Evolutionary conservation across 768 basidiomycete genomes (phyloP).

Genomic region (Leucocoprinus sp.): DNA sequence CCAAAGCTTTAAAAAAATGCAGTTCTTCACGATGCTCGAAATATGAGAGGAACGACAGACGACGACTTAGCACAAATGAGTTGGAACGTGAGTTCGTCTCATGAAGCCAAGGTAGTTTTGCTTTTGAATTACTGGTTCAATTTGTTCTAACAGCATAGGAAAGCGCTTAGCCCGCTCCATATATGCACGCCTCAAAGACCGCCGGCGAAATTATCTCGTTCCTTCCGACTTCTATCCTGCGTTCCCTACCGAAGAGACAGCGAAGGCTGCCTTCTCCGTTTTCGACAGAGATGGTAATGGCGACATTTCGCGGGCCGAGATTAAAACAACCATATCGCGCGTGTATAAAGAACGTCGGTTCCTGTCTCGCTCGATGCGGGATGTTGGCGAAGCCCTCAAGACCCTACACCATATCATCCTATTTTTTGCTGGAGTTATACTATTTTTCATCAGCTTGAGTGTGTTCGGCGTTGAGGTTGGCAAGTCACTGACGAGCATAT

Average conservation of each 20-base stretch:
- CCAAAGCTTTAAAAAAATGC: conserved; percentile 60
- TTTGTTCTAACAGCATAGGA: not conserved
- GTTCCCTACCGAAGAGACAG: conserved; percentile 46
- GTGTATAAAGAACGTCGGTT: conserved; percentile 76
- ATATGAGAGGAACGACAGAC: conserved; percentile 42
- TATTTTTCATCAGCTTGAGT: conserved; percentile 69
- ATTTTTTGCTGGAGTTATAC: conserved; percentile 50
- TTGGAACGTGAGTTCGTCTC: conserved; percentile 47
- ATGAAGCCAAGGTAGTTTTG: conserved; percentile 58
- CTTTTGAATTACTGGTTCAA: too few species aligned
- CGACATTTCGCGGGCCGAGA: conserved; percentile 67
- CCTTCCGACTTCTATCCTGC: conserved; percentile 67
- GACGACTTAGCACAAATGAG: conserved; percentile 33
- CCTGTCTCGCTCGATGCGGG: conserved; percentile 68
- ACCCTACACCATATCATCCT: conserved; percentile 60
- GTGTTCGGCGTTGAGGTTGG: conserved; percentile 63
- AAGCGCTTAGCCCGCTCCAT: conserved; percentile 63
- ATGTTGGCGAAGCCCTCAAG: conserved; percentile 58
- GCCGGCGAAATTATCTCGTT: conserved; percentile 49
- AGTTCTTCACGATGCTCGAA: conserved; percentile 69
- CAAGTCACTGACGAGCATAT: conserved; percentile 62
- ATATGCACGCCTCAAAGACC: conserved; percentile 52
- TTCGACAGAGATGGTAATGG: conserved; percentile 75
- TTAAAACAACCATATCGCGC: conserved; percentile 59
- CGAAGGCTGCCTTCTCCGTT: conserved; percentile 62